Evolutionary conservation across 768 basidiomycete genomes (phyloP).

Genomic region (Tulasnella sp.): DNA sequence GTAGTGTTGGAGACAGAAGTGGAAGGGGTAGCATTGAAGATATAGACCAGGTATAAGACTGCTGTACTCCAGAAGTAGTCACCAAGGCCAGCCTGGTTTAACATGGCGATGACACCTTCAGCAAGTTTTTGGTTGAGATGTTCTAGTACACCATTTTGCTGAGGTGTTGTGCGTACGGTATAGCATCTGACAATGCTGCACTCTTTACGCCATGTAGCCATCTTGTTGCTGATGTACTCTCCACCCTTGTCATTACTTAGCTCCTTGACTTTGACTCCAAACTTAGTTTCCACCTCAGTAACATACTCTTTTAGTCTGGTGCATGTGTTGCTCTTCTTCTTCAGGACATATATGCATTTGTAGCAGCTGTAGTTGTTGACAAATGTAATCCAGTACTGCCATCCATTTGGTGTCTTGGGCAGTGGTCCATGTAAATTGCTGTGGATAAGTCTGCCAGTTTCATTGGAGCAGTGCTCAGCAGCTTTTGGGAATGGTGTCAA

Average conservation of each 20-base stretch:
- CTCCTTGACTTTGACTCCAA: constrained; percentile 22
- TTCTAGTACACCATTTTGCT: constrained; percentile 16
- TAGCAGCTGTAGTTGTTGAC: constrained; percentile 1
- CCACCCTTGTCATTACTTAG: constrained; percentile 31
- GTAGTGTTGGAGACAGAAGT: constrained; percentile 5
- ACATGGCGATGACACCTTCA: background rate
- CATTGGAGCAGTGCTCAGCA: background rate
- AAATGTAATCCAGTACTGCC: constrained; percentile 8
- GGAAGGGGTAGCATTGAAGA: background rate
- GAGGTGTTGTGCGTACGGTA: background rate
- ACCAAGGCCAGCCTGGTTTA: background rate
- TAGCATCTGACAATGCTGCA: constrained; percentile 9
- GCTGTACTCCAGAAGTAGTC: background rate
- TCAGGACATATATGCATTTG: background rate
- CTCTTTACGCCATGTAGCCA: background rate
- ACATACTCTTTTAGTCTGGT: constrained; percentile 27
- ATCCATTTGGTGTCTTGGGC: background rate
- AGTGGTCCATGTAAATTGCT: constrained; percentile 16
- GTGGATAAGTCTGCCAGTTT: constrained; percentile 4
- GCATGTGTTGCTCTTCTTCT: background rate
- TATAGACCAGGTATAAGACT: background rate
- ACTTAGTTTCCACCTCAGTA: constrained; percentile 26
- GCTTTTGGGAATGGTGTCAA: constrained; percentile 8
- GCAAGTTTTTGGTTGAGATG: background rate
- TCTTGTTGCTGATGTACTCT: constrained; percentile 26